These are phyloP conservation scores for Coleophoma eucalyptorum DNA, from an alignment of 2,329 filamentous ascomycete genomes.

Conservation along the genomic window DNA sequence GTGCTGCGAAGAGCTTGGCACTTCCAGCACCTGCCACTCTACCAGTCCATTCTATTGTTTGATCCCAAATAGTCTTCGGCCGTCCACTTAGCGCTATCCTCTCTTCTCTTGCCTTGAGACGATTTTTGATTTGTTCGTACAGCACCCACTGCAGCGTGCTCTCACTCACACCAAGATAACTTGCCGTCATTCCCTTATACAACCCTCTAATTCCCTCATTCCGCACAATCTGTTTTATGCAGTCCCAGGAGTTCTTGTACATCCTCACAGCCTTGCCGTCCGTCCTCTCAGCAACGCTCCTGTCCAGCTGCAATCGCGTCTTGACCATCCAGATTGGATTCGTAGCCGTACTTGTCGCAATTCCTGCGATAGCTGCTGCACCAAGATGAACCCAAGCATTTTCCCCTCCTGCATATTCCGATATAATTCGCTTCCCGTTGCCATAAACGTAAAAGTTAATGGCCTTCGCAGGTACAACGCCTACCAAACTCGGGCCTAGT, in stretches of 20 bases:
- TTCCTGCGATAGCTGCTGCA: slow-evolving; percentile 73
- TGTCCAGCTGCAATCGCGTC: slow-evolving; percentile 88
- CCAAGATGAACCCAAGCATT: slow-evolving; percentile 73
- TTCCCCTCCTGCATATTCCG: slow-evolving; percentile 66
- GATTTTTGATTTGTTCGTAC: slow-evolving; percentile 86
- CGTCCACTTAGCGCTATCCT: slow-evolving; percentile 53
- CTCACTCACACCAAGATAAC: slow-evolving; percentile 87
- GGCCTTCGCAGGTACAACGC: slow-evolving; percentile 82
- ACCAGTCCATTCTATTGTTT: slow-evolving; percentile 72
- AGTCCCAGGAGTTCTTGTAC: slow-evolving; percentile 88
- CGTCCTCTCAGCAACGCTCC: slow-evolving; percentile 64
- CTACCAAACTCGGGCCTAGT: slow-evolving; percentile 82
- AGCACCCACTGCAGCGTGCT: slow-evolving; percentile 90
- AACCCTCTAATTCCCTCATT: slow-evolving; percentile 78
- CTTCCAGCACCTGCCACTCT: slow-evolving; percentile 75
- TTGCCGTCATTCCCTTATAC: slow-evolving; percentile 88
- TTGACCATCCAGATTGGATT: slow-evolving; percentile 98
- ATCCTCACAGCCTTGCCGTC: slow-evolving; percentile 53
- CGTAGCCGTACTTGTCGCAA: slow-evolving; percentile 84
- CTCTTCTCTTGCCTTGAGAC: slow-evolving; percentile 62
- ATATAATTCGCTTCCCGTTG: slow-evolving; percentile 82
- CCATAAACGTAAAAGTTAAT: slow-evolving; percentile 96
- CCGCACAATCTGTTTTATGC: slow-evolving; percentile 74
- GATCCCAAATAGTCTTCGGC: slow-evolving; percentile 67
- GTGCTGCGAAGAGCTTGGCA: slow-evolving; percentile 80